A percentile compares a stretch with the other conserved stretches of the same genome.
Conservation (phyloP, 2,329 filamentous ascomycete species). For the Exutisphaerella laricina region DNA sequence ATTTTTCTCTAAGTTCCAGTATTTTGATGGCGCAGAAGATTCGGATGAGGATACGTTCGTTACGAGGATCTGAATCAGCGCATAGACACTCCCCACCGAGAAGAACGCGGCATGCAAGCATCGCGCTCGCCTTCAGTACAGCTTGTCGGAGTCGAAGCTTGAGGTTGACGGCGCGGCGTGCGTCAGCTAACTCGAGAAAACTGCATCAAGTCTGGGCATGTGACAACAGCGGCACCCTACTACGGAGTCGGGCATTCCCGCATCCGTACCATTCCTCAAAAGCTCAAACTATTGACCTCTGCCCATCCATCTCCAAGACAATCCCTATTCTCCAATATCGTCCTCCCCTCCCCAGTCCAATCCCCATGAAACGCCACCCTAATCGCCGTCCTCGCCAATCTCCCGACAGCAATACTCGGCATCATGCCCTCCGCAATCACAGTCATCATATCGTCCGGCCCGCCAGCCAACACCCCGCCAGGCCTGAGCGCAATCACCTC, state of each 20-base stretch:
- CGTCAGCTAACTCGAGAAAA: too few species aligned
- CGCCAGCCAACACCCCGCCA: slow-evolving; percentile 28
- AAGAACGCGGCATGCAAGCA: not conserved
- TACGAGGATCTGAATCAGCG: not conserved
- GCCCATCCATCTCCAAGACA: slow-evolving; percentile 35
- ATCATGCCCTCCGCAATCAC: slow-evolving; percentile 28
- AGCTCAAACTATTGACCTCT: slow-evolving; percentile 25
- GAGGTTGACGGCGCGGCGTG: too few species aligned
- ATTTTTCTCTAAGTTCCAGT: too few species aligned
- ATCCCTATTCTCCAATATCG: slow-evolving; percentile 34
- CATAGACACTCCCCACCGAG: too few species aligned
- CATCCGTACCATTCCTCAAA: not conserved
- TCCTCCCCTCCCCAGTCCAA: slow-evolving; percentile 28
- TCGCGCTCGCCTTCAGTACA: too few species aligned
- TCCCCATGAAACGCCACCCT: slow-evolving; percentile 28
- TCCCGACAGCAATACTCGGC: slow-evolving; percentile 30
- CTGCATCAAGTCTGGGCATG: too few species aligned
- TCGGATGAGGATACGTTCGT: slow-evolving; percentile 3
- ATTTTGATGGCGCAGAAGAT: not conserved
- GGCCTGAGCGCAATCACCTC: slow-evolving; percentile 33
- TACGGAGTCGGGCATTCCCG: too few species aligned
- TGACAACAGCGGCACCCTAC: too few species aligned
- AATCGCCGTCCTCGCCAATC: slow-evolving; percentile 30
- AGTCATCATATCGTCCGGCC: slow-evolving; percentile 30
- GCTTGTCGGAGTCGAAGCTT: too few species aligned